Evolutionary conservation across 495 filamentous ascomycete species (phyloP).

Genomic region (Platismatia glauca): DNA sequence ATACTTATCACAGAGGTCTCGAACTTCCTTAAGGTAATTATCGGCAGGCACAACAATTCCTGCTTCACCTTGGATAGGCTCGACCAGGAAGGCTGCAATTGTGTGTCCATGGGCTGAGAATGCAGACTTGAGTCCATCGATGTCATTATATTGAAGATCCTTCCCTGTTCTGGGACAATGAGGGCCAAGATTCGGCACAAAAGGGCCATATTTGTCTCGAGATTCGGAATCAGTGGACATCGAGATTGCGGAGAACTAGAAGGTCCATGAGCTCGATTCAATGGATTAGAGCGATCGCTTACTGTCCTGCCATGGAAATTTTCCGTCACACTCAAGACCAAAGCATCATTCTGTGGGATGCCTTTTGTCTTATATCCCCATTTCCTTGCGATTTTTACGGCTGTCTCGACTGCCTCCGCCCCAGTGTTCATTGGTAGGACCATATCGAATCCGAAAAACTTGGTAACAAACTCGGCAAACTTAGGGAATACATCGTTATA

Average conservation of each 20-base stretch:
- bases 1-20: conserved; percentile 82
- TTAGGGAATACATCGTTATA: conserved; percentile 98
- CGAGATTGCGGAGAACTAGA: conserved; percentile 88
- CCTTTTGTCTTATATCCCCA: conserved; percentile 98
- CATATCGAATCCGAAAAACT: conserved; percentile 94
- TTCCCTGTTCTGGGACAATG: conserved; percentile 66
- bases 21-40: conserved; percentile 73
- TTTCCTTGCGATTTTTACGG: conserved; percentile 93
- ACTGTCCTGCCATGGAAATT: conserved; percentile 97
- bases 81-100: conserved; percentile 88
- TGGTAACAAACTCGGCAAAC: conserved; percentile 86
- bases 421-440: conserved; percentile 99
- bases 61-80: conserved; percentile 97
- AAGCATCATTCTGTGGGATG: conserved; percentile 73
- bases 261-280: conserved; percentile 1
- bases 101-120: conserved; percentile 73
- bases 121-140: conserved; percentile 68
- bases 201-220: conserved; percentile 93
- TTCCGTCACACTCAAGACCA: conserved; percentile 75
- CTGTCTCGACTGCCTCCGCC: conserved; percentile 97
- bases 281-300: conserved; percentile 10
- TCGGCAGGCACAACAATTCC: conserved; percentile 94
- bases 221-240: conserved; percentile 93
- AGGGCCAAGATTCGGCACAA: conserved; percentile 79
- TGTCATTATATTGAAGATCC: conserved; percentile 75